phyloP scores from a whole-genome alignment of 1,284 basidiomycete species.

The Trametes hirsuta region DNA sequence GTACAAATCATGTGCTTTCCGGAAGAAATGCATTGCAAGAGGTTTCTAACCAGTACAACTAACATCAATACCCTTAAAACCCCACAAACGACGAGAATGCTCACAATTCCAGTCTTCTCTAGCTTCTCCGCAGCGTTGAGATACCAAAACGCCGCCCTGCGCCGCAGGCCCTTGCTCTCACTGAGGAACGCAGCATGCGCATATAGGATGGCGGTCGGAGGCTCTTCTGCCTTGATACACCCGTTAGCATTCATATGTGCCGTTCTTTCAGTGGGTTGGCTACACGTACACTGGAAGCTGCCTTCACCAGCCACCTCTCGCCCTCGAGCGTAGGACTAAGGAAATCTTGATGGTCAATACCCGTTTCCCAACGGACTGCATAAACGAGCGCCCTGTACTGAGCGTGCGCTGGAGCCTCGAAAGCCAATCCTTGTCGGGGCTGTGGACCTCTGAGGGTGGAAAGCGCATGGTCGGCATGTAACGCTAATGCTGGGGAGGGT shows the following conservation, averaged over 20 bases:
- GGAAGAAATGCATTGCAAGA: conserved; percentile 77
- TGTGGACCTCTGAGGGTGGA: conserved; percentile 27
- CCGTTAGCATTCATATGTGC: conserved; percentile 19
- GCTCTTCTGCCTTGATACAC: conserved; percentile 71
- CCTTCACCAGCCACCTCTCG: conserved; percentile 81
- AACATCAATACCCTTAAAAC: neutral
- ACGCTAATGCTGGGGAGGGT: conserved; percentile 60
- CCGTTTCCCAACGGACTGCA: conserved; percentile 76
- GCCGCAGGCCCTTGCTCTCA: conserved; percentile 52
- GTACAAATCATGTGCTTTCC: conserved; percentile 67
- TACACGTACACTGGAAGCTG: conserved; percentile 70
- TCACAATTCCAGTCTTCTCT: conserved; percentile 80
- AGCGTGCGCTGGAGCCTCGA: conserved; percentile 59
- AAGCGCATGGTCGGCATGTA: conserved; percentile 66
- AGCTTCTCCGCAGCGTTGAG: conserved; percentile 70
- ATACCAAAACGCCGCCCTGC: conserved; percentile 78
- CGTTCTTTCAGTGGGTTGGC: conserved; percentile 4
- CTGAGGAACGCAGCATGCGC: conserved; percentile 77
- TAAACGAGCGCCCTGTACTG: conserved; percentile 66
- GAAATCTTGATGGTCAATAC: conserved; percentile 62
- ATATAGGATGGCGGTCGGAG: conserved; percentile 71
- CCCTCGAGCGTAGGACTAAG: conserved; percentile 61
- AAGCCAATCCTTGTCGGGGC: conserved; percentile 37
- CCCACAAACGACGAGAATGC: conserved; percentile 33
- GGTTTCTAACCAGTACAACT: conserved; percentile 60